Percentiles rank a stretch among this genome's conserved stretches.
Conservation (phyloP, 208 protist species). For the Trypanosoma conorhini region DNA sequence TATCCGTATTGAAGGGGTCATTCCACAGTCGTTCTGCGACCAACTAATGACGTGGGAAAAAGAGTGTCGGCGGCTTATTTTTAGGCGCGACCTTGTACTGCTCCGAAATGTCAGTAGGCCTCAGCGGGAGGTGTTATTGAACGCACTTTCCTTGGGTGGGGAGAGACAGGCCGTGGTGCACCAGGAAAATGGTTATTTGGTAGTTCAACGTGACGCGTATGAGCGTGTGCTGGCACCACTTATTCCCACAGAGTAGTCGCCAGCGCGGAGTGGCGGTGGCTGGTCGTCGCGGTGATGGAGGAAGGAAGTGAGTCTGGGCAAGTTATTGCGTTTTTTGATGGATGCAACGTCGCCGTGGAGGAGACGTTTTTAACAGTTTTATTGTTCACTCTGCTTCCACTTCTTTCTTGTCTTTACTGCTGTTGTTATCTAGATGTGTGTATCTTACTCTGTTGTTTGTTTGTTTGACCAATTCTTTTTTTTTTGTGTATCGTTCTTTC, state of each 20-base stretch:
- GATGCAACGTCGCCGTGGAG: neutral
- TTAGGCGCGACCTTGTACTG: conserved; percentile 67
- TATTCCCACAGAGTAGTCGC: conserved; percentile 17
- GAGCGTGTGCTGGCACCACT: conserved; percentile 53
- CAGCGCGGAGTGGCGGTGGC: neutral
- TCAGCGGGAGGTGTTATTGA: conserved; percentile 50
- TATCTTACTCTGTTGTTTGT: too few species aligned
- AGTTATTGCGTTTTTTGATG: neutral
- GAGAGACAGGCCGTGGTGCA: conserved; percentile 67
- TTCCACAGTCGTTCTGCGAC: conserved; percentile 90
- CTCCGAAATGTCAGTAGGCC: conserved; percentile 61
- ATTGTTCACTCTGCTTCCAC: neutral
- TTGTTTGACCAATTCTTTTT: too few species aligned
- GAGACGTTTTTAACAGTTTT: conserved; percentile 1
- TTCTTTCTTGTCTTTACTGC: neutral
- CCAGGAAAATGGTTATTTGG: conserved; percentile 61
- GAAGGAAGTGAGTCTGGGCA: neutral
- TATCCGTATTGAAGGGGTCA: conserved; percentile 26
- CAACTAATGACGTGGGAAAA: conserved; percentile 89
- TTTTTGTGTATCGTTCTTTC: too few species aligned
- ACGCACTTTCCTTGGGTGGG: conserved; percentile 46
- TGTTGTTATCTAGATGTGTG: neutral
- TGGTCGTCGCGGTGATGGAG: neutral
- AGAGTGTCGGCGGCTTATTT: conserved; percentile 81
- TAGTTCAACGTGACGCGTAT: conserved; percentile 70